A percentile compares a stretch with the other conserved stretches of the same genome.
Conservation (phyloP, 345 rosid species). For the Syzygium grande region DNA sequence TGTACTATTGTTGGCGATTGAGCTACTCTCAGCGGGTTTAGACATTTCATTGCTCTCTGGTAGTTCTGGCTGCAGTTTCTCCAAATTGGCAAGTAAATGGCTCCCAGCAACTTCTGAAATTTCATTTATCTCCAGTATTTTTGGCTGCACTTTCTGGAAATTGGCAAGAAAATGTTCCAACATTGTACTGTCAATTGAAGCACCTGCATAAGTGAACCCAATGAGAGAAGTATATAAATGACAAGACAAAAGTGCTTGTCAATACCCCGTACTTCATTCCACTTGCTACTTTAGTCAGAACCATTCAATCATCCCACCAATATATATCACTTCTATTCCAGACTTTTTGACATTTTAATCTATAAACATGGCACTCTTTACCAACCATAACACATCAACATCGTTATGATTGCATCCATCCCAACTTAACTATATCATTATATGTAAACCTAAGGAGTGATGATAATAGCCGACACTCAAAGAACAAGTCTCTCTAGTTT, state of each 20-base stretch:
- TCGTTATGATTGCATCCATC: neutral
- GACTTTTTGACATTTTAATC: neutral
- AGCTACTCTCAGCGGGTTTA: neutral
- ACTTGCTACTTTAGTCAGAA: neutral
- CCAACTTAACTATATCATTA: neutral
- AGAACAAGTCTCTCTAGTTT: neutral
- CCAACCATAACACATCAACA: neutral
- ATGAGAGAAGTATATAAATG: neutral
- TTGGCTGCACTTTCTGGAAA: neutral
- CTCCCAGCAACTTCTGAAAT: neutral
- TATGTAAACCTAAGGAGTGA: neutral
- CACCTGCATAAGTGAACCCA: neutral
- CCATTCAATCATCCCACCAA: neutral
- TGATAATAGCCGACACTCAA: neutral
- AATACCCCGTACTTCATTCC: neutral
- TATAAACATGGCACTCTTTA: neutral
- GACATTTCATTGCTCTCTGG: neutral
- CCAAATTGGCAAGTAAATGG: neutral
- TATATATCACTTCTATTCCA: neutral
- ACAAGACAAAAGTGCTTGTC: neutral
- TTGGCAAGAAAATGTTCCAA: fast-evolving
- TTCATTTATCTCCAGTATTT: neutral
- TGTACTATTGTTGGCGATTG: neutral
- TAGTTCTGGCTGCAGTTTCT: neutral
- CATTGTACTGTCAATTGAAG: neutral